phyloP scores from a whole-genome alignment of 257 asterid species.

The Galeopsis tetrahit region DNA sequence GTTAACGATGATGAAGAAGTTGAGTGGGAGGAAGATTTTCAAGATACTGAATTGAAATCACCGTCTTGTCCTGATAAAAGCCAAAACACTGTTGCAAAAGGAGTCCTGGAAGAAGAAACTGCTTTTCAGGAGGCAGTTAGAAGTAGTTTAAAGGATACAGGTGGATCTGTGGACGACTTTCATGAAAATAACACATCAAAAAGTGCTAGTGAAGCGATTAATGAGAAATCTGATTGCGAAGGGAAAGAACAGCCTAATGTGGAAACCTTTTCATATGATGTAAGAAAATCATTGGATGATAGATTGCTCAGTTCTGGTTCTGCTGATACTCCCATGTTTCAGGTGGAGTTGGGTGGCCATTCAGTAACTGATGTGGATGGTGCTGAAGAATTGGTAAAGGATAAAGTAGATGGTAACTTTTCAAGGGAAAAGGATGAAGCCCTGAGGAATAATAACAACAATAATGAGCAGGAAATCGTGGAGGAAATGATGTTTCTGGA shows the following conservation, averaged over 20 bases:
- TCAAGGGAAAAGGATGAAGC: slow-evolving; percentile 38
- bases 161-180: slow-evolving; percentile 34
- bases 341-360: slow-evolving; percentile 37
- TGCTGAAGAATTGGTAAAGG: slow-evolving; percentile 37
- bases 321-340: slow-evolving; percentile 38
- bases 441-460: slow-evolving; percentile 32
- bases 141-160: slow-evolving; percentile 71
- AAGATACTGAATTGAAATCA: slow-evolving; percentile 46
- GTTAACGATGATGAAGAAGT: slow-evolving; percentile 57
- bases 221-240: slow-evolving; percentile 33
- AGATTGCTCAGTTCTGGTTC: slow-evolving; percentile 34
- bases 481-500: slow-evolving; percentile 66
- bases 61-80: slow-evolving; percentile 41
- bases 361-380: slow-evolving; percentile 33
- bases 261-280: slow-evolving; percentile 30
- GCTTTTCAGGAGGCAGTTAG: slow-evolving; percentile 81
- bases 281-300: slow-evolving; percentile 33
- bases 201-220: slow-evolving; percentile 34
- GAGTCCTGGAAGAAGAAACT: slow-evolving; percentile 75
- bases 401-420: slow-evolving; percentile 33
- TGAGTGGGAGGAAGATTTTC: slow-evolving; percentile 83
- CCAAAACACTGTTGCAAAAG: slow-evolving; percentile 52
- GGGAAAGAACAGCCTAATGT: slow-evolving; percentile 37
- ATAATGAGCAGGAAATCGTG: slow-evolving; percentile 54
- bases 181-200: slow-evolving; percentile 34